Evolutionary conservation across 2,329 filamentous ascomycete species (phyloP), one percentile per base, ranked within the genome.

Genomic region (Stachybotrys elegans): DNA sequence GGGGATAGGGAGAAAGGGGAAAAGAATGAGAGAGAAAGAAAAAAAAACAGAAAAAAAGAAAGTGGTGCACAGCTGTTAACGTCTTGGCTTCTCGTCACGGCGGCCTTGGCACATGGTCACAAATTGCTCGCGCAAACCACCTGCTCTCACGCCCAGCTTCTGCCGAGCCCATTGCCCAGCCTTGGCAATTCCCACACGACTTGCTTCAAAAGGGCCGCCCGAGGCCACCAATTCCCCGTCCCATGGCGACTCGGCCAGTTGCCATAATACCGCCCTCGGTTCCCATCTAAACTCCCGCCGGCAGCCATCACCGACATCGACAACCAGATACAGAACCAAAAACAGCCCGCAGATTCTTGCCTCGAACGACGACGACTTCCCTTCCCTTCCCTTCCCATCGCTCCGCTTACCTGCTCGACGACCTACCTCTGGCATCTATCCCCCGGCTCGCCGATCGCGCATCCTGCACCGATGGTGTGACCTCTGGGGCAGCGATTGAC

Each of bases 121-220:
- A 40, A 40, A 19, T 16, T 19, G 38, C 23, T 23, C 38, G 22
- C 29, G 22, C 22, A 40, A 23, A 40, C 16, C 21, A 17, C 22
- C 38, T 23, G 16, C 22, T 14, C 29, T 23, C 38, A 27, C 38
- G n/a, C 38, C 22, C 38, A 40, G 38, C 38, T 22, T 25, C 21
- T 29, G 38, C 38, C 38, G 21, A 40, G 38, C 38, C 22, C 21
- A 22, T 39, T 13, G 36, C 36, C 20, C 20, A 22, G 36, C 20
- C 36, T 40, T 40, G 38, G 38, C 38, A 40, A 17, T 40, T 34
- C 31, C 31, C 31, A 3, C 31, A 3, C 31, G 19, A 34, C n/a
- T 16, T 34, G 31, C 31, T 34, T 17, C n/a, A 16, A 34, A 34
- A 34, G 31, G 31, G 14, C n/a, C 14, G 19, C 31, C 14, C 14